Evolutionary conservation across 176 grass and related monocot species (phyloP), one percentile per base, ranked within the genome.

Genomic region (Tillandsia leiboldiana): DNA sequence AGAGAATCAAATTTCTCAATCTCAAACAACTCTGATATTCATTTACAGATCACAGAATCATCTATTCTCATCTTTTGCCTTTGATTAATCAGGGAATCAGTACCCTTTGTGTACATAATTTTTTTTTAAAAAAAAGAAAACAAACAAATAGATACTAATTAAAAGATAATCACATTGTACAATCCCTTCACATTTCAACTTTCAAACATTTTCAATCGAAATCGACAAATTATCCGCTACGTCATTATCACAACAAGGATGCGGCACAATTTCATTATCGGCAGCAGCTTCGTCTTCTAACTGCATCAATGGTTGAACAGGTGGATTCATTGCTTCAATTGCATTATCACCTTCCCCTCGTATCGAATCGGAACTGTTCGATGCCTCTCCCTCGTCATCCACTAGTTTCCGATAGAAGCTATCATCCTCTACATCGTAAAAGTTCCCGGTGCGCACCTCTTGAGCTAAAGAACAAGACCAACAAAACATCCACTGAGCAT

Each of bases 401-500:
- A 2, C 11, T 1, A 66, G 7, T 52, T 84, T 84, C 4, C 49
- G 22, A 70, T 89, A 79, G 75, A 94, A 75, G 15, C 23, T 81
- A 15, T 80, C 90, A 63, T 80, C 90, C 8, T 82, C 72, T 57
- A 87, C 76, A 56, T 77, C 52, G 73, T 89, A 94, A 13, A 65
- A 51, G 28, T 49, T 94, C n/a, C 77, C 86, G 1, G 86, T 94
- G 65, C 90, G 80, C 49, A 94, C 90, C 75, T 94, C 90, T 75
- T 94, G 90, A 49, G 90, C 86, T 18, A 89, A 71, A 33, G 90
- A 79, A 77, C 78, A 94, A 0, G 86, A 66, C 86, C 90, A 89
- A 66, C 90, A 94, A n/a, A 94, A 89, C 28, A 94, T 71, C 90
- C 90, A 94, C 4, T 75, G 83, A 1, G 80, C 51, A 67, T 89